Percentiles rank a stretch among this genome's conserved stretches.
These are phyloP conservation scores for Termitomyces bulborhizus DNA, from an alignment of 768 basidiomycete species.

Conservation along the genomic window DNA sequence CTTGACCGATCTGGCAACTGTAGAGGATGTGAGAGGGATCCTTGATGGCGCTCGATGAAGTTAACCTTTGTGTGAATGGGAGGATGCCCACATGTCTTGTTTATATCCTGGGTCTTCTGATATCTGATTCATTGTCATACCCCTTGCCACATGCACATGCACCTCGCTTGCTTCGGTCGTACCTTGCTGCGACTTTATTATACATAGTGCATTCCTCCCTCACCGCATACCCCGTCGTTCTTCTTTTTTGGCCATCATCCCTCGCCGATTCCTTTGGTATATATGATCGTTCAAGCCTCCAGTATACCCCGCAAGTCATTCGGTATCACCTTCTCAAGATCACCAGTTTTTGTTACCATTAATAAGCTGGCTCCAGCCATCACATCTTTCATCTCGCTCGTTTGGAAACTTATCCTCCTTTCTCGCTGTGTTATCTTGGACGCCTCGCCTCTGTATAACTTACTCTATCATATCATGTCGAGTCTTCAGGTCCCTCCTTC, in stretches of 20 bases:
- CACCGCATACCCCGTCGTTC: conserved; percentile 3
- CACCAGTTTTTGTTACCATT: not conserved
- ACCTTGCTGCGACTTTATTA: not conserved
- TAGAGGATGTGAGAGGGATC: conserved; percentile 88
- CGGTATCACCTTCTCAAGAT: conserved; percentile 14
- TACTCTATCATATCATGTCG: conserved; percentile 2
- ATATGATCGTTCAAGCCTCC: conserved; percentile 14
- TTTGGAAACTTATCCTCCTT: conserved; percentile 5
- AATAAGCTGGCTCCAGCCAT: not conserved
- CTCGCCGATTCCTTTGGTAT: conserved; percentile 16
- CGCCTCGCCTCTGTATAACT: conserved; percentile 2
- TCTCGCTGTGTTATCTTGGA: conserved; percentile 8
- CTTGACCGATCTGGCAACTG: conserved; percentile 77
- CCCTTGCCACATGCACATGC: conserved; percentile 5
- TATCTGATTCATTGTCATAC: conserved; percentile 9
- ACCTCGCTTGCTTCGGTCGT: not conserved
- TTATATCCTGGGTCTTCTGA: conserved; percentile 11
- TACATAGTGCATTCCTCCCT: not conserved
- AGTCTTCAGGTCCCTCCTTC: not conserved
- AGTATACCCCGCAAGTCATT: conserved; percentile 23
- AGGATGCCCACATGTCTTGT: conserved; percentile 10
- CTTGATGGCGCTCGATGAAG: conserved; percentile 75
- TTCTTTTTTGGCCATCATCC: conserved; percentile 11
- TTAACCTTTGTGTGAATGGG: conserved; percentile 3
- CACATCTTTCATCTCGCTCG: not conserved